phyloP scores from a whole-genome alignment of 2,329 filamentous ascomycete genomes.

The Apiospora arundinis region DNA sequence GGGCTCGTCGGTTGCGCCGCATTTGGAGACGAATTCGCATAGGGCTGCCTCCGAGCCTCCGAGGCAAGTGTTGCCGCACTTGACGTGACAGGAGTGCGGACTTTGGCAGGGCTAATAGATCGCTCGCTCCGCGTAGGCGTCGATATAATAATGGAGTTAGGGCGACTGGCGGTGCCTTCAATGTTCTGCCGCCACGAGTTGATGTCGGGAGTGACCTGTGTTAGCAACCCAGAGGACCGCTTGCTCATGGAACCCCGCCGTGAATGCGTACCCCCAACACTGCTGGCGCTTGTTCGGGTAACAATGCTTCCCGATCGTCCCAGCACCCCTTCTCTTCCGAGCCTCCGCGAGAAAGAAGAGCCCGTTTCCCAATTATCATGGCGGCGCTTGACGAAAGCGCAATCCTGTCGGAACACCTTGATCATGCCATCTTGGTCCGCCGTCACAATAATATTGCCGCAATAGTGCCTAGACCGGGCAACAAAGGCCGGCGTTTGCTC shows the following conservation, averaged over 20 bases:
- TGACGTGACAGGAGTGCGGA: conserved; percentile 44
- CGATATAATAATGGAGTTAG: conserved; percentile 41
- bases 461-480: conserved; percentile 74
- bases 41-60: conserved; percentile 54
- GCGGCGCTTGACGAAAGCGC: conserved; percentile 79
- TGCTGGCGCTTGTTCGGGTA: conserved; percentile 59
- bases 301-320: conserved; percentile 63
- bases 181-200: conserved; percentile 83
- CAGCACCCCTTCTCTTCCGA: conserved; percentile 65
- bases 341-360: conserved; percentile 75
- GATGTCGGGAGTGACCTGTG: conserved; percentile 69
- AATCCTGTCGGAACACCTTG: conserved; percentile 95
- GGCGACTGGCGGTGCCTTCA: conserved; percentile 47
- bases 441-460: conserved; percentile 91
- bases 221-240: conserved; percentile 38
- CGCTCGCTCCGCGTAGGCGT: conserved; percentile 55
- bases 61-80: conserved; percentile 50
- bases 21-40: conserved; percentile 33
- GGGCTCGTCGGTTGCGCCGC: conserved; percentile 19
- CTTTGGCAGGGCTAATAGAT: conserved; percentile 61
- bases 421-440: conserved; percentile 88
- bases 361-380: conserved; percentile 79
- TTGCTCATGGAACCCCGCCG: conserved; percentile 60
- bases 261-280: conserved; percentile 52
- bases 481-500: conserved; percentile 80